These are phyloP conservation scores for Hemisphaericaspora xylanilytica DNA, from an alignment of 1,139 yeast genomes.

Conservation along the genomic window DNA sequence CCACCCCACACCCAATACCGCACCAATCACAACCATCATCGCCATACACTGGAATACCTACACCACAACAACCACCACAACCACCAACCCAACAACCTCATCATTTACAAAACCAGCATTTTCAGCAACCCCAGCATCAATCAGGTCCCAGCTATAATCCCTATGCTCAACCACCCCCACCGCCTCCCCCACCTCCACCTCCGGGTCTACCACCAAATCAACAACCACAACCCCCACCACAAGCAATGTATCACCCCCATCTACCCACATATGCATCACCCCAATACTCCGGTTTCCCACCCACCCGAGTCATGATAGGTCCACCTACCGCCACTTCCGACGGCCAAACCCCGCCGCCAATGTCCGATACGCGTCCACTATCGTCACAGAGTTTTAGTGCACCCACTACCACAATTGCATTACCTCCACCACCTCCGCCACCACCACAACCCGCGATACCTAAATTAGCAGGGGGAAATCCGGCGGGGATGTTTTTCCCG, in stretches of 20 bases:
- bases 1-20: not conserved
- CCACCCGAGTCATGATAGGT: not conserved
- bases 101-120: conserved; percentile 1
- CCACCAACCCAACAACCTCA: conserved; percentile 2
- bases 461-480: too few species aligned
- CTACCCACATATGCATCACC: not conserved
- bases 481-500: not conserved
- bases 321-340: not conserved
- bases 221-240: not conserved
- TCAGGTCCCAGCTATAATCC: not conserved
- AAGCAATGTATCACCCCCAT: not conserved
- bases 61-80: not conserved
- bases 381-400: not conserved
- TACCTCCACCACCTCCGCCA: not conserved
- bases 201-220: not conserved
- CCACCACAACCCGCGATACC: not conserved
- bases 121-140: not conserved
- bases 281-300: not conserved
- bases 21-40: not conserved
- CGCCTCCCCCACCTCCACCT: not conserved
- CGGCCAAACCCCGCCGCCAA: not conserved
- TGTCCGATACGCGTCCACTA: not conserved
- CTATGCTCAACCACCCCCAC: not conserved
- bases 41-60: not conserved
- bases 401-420: not conserved